A percentile compares a stretch with the other conserved stretches of the same genome.
Conservation (phyloP, 257 asterid species). For the Voacanga thouarsii region DNA sequence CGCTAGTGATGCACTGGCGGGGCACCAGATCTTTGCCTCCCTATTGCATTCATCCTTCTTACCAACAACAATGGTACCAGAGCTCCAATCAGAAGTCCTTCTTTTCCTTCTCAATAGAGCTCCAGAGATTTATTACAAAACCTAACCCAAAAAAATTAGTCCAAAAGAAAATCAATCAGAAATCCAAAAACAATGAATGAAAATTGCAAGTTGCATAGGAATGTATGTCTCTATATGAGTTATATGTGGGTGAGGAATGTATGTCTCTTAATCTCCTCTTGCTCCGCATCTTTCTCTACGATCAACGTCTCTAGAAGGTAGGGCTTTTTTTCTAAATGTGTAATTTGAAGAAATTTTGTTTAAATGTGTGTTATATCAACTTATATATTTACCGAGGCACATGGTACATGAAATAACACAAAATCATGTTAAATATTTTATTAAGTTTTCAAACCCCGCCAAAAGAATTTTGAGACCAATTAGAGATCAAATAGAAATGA, state of each 20-base stretch:
- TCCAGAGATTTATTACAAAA: not conserved
- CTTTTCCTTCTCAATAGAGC: slow-evolving; percentile 17
- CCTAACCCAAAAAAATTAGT: not conserved
- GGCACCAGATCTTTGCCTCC: slow-evolving; percentile 83
- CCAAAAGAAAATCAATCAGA: not conserved
- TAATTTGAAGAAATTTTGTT: too few species aligned
- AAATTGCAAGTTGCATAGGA: slow-evolving; percentile 5
- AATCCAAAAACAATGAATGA: not conserved
- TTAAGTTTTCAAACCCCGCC: too few species aligned
- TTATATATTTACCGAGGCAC: too few species aligned
- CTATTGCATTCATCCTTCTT: slow-evolving; percentile 72
- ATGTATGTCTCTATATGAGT: not conserved
- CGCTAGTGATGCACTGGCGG: slow-evolving; percentile 78
- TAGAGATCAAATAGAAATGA: too few species aligned
- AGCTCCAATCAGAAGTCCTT: slow-evolving; percentile 18
- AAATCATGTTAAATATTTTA: too few species aligned
- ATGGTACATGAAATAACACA: too few species aligned
- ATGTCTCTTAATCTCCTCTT: too few species aligned
- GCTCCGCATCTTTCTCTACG: too few species aligned
- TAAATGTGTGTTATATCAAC: too few species aligned
- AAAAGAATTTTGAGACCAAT: too few species aligned
- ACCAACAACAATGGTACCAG: not conserved
- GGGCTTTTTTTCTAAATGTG: too few species aligned
- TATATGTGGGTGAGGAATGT: not conserved
- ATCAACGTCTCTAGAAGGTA: too few species aligned